A percentile compares a stretch with the other conserved stretches of the same genome.
Evolutionary conservation across 2,329 filamentous ascomycete genomes (phyloP).

Genomic region (Microcyclosporella mali): DNA sequence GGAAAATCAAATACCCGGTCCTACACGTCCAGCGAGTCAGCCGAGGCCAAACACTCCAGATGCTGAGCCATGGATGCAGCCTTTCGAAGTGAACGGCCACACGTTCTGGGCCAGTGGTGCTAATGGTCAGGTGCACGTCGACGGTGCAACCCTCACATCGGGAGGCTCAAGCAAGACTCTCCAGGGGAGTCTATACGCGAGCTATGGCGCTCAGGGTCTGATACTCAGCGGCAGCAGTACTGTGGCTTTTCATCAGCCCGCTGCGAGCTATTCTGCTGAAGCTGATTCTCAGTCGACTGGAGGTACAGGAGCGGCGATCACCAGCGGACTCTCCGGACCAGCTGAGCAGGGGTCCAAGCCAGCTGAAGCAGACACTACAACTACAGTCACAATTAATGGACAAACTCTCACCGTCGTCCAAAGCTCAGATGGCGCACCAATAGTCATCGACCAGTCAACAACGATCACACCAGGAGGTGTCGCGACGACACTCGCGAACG

Average conservation of each 20-base stretch:
- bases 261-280: background rate
- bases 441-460: constrained; percentile 8
- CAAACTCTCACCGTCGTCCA: constrained; percentile 11
- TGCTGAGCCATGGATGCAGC: constrained; percentile 11
- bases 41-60: constrained; percentile 3
- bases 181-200: constrained; percentile 11
- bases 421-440: constrained; percentile 7
- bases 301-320: background rate
- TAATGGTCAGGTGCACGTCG: constrained; percentile 12
- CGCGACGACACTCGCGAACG: constrained; percentile 10
- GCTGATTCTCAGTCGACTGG: background rate
- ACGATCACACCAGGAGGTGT: constrained; percentile 14
- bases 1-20: background rate
- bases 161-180: constrained; percentile 16
- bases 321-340: background rate
- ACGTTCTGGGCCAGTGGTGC: constrained; percentile 13
- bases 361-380: constrained; percentile 2
- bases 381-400: constrained; percentile 9
- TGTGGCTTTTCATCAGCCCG: constrained; percentile 3
- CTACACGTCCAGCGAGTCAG: constrained; percentile 1
- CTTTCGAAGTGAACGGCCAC: constrained; percentile 11
- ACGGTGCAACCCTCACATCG: constrained; percentile 10
- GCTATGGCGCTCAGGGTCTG: constrained; percentile 13
- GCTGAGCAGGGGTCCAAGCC: background rate
- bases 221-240: constrained; percentile 10